Base-by-base conservation (phyloP, 257 asterid genomes). In the Gentiana dahurica region DNA sequence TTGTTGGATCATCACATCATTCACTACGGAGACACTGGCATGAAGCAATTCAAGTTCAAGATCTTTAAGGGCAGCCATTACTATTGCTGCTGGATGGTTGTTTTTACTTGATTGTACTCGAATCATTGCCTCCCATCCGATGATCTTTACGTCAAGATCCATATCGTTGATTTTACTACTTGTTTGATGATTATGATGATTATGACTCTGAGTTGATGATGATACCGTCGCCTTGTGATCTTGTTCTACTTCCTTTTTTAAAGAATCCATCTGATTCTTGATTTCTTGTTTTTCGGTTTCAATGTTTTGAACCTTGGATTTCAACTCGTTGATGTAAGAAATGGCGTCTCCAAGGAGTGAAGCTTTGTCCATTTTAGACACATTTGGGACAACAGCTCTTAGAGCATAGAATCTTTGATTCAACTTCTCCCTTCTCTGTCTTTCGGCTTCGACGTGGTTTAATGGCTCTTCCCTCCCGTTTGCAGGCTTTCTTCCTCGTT, bases 371-470 rank as follows among this genome's bases (percentile, higher is more conserved):
- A 88, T 85, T 54, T 88, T 88, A 0, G 97, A 85, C 0, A 89
- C 93, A 39, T 85, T 89, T 0, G 97, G 97, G 10, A 89, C 97
- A 0, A 89, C 94, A 0, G 97, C 95, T 60, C 97, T 52, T 2
- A 89, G 82, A 1, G 95, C 84, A 53, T 89, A 85, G 68, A 89
- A 89, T 50, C 72, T 70, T 68, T 89, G 97, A 64, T 89, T 89
- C 63, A 89, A 49, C 66, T 89, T 89, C 84, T 89, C 97, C 66
- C 97, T 69, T 75, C 97, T 76, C 70, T 89, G 97, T 72, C 97
- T 64, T 84, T 89, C 97, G 0, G 97, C 97, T 56, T 89, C 97
- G 9, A 89, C 97, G 34, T 89, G 97, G 62, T 89, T 89, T 51
- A 89, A 57, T 0, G 97, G 97, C 80, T 89, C 95, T 62, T 83